A percentile compares a stretch with the other conserved stretches of the same genome.
These are phyloP conservation scores for Inonotus hispidus DNA, from an alignment of 1,284 basidiomycete species.

Conservation along the genomic window DNA sequence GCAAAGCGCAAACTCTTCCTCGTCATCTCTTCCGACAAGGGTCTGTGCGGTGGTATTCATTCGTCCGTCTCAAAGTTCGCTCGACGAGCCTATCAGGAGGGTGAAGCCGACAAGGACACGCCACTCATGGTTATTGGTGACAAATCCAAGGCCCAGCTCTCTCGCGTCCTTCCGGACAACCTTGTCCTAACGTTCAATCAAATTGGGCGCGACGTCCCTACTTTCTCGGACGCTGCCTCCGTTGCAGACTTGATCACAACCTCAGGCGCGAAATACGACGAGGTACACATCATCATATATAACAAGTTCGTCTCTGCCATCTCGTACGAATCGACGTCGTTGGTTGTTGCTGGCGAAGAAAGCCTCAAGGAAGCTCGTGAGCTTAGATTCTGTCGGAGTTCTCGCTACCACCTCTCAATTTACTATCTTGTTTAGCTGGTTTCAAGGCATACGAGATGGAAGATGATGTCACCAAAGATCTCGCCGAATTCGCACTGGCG, in stretches of 20 bases:
- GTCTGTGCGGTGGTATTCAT: constrained; percentile 99
- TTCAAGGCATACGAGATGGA: constrained; percentile 95
- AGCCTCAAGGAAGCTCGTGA: constrained; percentile 72
- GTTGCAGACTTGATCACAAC: constrained; percentile 93
- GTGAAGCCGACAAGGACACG: constrained; percentile 50
- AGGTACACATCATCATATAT: constrained; percentile 85
- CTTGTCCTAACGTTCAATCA: constrained; percentile 92
- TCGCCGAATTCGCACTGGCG: constrained; percentile 93
- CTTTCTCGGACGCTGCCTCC: constrained; percentile 91
- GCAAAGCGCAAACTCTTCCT: constrained; percentile 81
- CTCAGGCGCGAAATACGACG: constrained; percentile 85
- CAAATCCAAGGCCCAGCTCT: constrained; percentile 95
- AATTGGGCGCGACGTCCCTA: constrained; percentile 95
- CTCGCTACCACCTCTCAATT: background rate
- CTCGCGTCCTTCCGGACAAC: constrained; percentile 62
- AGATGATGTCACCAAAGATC: constrained; percentile 90
- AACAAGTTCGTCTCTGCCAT: constrained; percentile 96
- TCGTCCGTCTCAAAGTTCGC: constrained; percentile 92
- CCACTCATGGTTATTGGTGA: constrained; percentile 89
- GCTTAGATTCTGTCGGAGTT: constrained; percentile 20
- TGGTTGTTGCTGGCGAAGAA: constrained; percentile 80
- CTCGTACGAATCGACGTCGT: constrained; percentile 79
- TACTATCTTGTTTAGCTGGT: constrained; percentile 47
- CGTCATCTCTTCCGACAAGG: constrained; percentile 96
- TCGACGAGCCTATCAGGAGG: constrained; percentile 58